Conservation (phyloP, 306 rosid genomes). For the Nissolia schottii region DNA sequence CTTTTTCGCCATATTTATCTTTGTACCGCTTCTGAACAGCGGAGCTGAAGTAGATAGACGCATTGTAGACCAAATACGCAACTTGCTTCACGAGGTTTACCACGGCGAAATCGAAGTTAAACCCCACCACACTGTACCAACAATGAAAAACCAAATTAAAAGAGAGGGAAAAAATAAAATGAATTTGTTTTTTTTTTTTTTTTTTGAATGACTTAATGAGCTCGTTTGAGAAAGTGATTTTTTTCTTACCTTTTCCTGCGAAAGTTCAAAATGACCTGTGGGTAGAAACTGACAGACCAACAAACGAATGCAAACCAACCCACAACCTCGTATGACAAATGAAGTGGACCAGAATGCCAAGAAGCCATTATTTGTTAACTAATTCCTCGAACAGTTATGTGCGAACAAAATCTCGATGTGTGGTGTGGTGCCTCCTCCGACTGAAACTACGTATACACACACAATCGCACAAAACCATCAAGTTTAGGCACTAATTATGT, state of each 20-base stretch:
- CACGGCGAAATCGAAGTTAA: conserved; percentile 67
- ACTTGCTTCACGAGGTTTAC: conserved; percentile 69
- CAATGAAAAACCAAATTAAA: neutral
- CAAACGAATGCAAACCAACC: conserved; percentile 20
- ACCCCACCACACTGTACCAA: conserved; percentile 62
- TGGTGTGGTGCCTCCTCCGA: too few relatives aligned
- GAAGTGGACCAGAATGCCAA: conserved; percentile 7
- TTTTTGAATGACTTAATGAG: too few relatives aligned
- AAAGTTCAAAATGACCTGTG: conserved; percentile 11
- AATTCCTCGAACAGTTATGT: neutral
- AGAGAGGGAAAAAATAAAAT: neutral
- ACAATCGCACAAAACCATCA: neutral
- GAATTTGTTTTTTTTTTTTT: too few relatives aligned
- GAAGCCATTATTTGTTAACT: conserved; percentile 16
- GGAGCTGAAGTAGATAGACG: neutral
- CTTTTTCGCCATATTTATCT: conserved; percentile 2
- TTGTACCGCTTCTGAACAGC: conserved; percentile 12
- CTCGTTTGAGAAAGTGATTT: too few relatives aligned
- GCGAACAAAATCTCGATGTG: too few relatives aligned
- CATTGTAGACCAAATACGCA: conserved; percentile 48
- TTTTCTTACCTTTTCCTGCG: conserved; percentile 25
- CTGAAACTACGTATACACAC: too few relatives aligned
- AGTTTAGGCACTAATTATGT: neutral
- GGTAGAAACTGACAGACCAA: conserved; percentile 27
- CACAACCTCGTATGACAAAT: conserved; percentile 9